A percentile compares a stretch with the other conserved stretches of the same genome.
phyloP scores from a whole-genome alignment of 352 stramenopile species.

The Pythium vanterpoolii region DNA sequence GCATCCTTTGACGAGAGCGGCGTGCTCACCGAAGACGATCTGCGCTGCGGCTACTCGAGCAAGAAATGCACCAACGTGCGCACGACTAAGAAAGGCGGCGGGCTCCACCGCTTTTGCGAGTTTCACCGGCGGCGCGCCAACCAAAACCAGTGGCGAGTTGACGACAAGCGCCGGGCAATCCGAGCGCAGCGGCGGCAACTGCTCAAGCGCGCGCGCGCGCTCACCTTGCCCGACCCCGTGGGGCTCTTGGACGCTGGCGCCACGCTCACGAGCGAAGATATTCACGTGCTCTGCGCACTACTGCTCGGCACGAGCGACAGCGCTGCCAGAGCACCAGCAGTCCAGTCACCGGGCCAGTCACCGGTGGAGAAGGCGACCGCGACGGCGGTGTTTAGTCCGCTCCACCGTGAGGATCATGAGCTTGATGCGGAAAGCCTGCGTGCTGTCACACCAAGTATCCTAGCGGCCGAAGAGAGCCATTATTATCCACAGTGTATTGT shows the following conservation, averaged over 20 bases:
- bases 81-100: slow-evolving; percentile 8
- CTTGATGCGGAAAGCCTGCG: no score
- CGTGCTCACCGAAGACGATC: slow-evolving; percentile 5
- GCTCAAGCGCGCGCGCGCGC: slow-evolving; percentile 1
- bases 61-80: slow-evolving; percentile 3
- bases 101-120: slow-evolving; percentile 10
- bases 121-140: slow-evolving; percentile 64
- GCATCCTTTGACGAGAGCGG: neutral
- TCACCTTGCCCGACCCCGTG: neutral
- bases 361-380: neutral
- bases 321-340: no score
- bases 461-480: neutral
- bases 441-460: no score
- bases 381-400: neutral
- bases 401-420: no score
- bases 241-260: neutral
- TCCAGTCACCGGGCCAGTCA: no score
- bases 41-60: slow-evolving; percentile 5
- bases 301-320: neutral
- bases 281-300: neutral
- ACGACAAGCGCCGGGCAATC: slow-evolving; percentile 37
- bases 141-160: slow-evolving; percentile 63
- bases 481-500: neutral
- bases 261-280: neutral
- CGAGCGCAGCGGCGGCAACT: neutral